Evolutionary conservation across 1,284 basidiomycete species (phyloP), one percentile per base, ranked within the genome.

Genomic region (Termitomyces sp.): DNA sequence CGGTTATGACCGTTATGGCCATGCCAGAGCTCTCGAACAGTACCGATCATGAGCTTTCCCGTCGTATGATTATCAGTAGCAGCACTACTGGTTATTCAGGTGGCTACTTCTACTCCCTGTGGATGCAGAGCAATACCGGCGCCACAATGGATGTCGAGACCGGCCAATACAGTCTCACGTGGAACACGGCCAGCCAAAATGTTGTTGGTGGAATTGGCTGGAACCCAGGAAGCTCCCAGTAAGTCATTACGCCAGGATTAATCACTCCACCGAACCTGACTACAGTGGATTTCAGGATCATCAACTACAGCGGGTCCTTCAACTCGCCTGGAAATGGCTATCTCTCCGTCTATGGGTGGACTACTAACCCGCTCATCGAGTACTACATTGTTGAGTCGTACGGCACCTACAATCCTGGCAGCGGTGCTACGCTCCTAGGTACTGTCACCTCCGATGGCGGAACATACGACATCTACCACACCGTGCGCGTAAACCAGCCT

Each of bases 261-360:
- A 34, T 15, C 15, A 12, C 1, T 2, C 12, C 31, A 21, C n/a
- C 12, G 3, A 15, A 34, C 3, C 33, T 52, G 24, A 26, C 26
- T 36, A 33, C 17, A 10, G 5, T 15, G 1, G 7, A 44, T 21
- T 17, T n/a, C 33, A 70, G 69, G 36, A 54, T 64, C 2, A 67
- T 71, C 56, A 62, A 58, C 57, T 72, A 67, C 62, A 64, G 55
- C 50, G 72, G 67, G 30, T 66, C 61, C 17, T 71, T 66, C 62
- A 57, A 58, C 21, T 67, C 69, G 33, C 65, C 66, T 59, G 70
- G 71, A n/a, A 72, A 73, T 62, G 65, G 66, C 61, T 73, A 73
- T 60, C 67, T 73, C 33, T 64, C 70, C 39, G 64, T 73, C 39
- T 73, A 72, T 50, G 70, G 72, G 15, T 73, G 70, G 71, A 72